A percentile compares a stretch with the other conserved stretches of the same genome.
phyloP scores from a whole-genome alignment of 345 rosid species.

The Ceriops zippeliana region DNA sequence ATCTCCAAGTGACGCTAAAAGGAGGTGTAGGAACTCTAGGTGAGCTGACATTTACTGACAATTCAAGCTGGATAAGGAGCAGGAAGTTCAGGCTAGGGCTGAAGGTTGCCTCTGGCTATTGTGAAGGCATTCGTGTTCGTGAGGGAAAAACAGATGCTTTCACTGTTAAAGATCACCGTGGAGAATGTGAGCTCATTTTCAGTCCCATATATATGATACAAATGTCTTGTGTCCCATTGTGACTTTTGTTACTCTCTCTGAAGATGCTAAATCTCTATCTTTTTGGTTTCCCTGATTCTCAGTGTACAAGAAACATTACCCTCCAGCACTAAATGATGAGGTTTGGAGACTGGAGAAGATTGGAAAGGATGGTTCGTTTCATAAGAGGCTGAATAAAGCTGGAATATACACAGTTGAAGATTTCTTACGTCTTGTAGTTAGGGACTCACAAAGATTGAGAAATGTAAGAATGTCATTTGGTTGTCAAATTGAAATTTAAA shows the following conservation, averaged over 20 bases:
- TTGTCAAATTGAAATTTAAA: slow-evolving; percentile 12
- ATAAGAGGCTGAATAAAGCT: slow-evolving; percentile 84
- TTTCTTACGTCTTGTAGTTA: slow-evolving; percentile 73
- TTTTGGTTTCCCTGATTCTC: slow-evolving; percentile 5
- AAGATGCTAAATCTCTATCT: background rate
- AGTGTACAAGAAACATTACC: slow-evolving; percentile 99
- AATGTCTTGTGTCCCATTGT: background rate
- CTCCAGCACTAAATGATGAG: slow-evolving; percentile 82
- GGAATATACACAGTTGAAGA: slow-evolving; percentile 85
- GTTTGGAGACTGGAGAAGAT: slow-evolving; percentile 98
- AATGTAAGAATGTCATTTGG: slow-evolving; percentile 48
- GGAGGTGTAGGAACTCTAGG: slow-evolving; percentile 39
- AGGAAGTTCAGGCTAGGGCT: slow-evolving; percentile 39
- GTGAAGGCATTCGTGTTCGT: slow-evolving; percentile 28
- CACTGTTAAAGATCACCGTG: slow-evolving; percentile 34
- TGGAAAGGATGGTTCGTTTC: slow-evolving; percentile 96
- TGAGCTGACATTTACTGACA: slow-evolving; percentile 36
- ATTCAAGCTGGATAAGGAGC: slow-evolving; percentile 45
- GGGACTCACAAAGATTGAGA: slow-evolving; percentile 73
- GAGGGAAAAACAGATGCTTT: slow-evolving; percentile 45
- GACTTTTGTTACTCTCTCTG: background rate
- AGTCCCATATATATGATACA: background rate
- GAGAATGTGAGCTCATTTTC: slow-evolving; percentile 30
- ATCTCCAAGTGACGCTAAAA: slow-evolving; percentile 34
- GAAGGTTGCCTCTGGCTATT: slow-evolving; percentile 39